Base-by-base conservation (phyloP, 2,329 filamentous ascomycete genomes). In the Sporothrix schenckii region DNA sequence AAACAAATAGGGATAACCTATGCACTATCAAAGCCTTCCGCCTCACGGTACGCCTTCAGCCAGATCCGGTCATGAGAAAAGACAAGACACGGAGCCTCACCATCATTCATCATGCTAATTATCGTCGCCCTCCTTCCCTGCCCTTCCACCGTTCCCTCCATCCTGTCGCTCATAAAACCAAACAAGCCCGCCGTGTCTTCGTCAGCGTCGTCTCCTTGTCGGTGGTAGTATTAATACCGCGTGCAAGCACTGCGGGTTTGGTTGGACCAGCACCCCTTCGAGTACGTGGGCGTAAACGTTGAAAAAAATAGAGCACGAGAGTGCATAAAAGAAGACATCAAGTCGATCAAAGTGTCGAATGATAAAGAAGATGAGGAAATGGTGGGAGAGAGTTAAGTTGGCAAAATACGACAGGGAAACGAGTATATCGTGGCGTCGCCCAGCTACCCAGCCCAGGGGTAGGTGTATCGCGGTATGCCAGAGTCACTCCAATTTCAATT, bases 241-340 rank as follows among this genome's bases (percentile, higher is more conserved):
- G 69, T 67, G 69, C 69, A 67, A 61, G 63, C 61, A 70, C 69
- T 49, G 63, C 63, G 63, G 69, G 27, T 70, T 70, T 70, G 24
- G 61, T 53, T 49, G 54, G 44, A 58, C 69, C 65, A 54, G 56
- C 50, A 71, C 56, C 66, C 66, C 56, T 41, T n/a, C 60, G 34
- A 50, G 56, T 41, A 41, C 50, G 7, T 54, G 30, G 69, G 54
- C 47, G 47, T 65, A 39, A 68, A 21, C 10, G 50, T 10, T 63
- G 39, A 63, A 63, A 68, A 61, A 50, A 60, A 21, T 54, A 70
- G 61, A 34, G 41, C 24, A 58, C 41, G 60, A 58, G 47, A 4
- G 30, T 61, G 54, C 27, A 63, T 39, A 21, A 61, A 58, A 65
- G 34, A 71, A 56, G 56, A 63, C 47, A 71, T 71, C 66, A 65